A percentile compares a stretch with the other conserved stretches of the same genome.
Evolutionary conservation across 306 rosid species (phyloP).

Genomic region (Oemleria cerasiformis): DNA sequence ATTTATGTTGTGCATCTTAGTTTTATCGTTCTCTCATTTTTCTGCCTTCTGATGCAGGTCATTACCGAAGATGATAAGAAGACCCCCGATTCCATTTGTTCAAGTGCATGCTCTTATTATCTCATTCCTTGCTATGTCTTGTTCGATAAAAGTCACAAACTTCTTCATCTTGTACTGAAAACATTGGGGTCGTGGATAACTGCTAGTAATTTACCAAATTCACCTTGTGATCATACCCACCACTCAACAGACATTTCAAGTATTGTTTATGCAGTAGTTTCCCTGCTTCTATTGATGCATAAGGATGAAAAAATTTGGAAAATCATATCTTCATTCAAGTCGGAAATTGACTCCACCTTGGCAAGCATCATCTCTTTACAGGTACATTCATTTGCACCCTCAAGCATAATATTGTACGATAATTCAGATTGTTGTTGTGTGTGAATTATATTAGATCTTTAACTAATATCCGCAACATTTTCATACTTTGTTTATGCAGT

Average conservation of each 20-base stretch:
- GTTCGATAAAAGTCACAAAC: slow-evolving; percentile 60
- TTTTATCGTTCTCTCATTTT: background rate
- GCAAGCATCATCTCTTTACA: slow-evolving; percentile 39
- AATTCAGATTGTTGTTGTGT: no score
- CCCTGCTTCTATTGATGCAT: slow-evolving; percentile 49
- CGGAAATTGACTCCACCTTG: slow-evolving; percentile 39
- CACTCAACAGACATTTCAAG: slow-evolving; percentile 24
- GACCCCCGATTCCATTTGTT: slow-evolving; percentile 22
- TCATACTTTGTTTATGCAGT: slow-evolving; percentile 38
- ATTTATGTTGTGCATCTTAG: background rate
- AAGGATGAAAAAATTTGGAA: slow-evolving; percentile 39
- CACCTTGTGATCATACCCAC: slow-evolving; percentile 28
- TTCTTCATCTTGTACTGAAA: slow-evolving; percentile 52
- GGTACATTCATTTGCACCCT: slow-evolving; percentile 38
- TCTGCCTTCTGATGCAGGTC: slow-evolving; percentile 38
- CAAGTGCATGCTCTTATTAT: slow-evolving; percentile 35
- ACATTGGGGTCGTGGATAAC: slow-evolving; percentile 47
- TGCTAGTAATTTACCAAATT: slow-evolving; percentile 20
- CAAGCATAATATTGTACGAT: background rate
- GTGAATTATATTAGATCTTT: background rate
- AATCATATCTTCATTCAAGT: slow-evolving; percentile 46
- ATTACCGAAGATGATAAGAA: slow-evolving; percentile 41
- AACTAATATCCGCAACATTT: background rate
- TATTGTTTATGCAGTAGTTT: slow-evolving; percentile 38
- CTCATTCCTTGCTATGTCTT: slow-evolving; percentile 65